phyloP scores from a whole-genome alignment of 176 grass and related monocot species.

The Ensete ventricosum region DNA sequence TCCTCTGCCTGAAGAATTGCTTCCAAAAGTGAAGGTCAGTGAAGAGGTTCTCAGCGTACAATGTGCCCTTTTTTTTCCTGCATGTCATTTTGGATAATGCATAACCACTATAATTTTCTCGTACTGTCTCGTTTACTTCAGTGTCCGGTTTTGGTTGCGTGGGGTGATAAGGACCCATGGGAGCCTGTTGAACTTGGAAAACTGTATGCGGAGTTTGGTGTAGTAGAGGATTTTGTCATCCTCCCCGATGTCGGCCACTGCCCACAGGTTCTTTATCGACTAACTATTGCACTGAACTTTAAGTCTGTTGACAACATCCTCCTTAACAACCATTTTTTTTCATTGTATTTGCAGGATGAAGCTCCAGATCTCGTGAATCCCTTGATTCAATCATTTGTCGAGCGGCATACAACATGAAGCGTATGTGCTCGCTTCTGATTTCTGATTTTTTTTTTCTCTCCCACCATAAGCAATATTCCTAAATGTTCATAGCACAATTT shows the following conservation, averaged over 20 bases:
- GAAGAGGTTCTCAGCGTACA: background rate
- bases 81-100: background rate
- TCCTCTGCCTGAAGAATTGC: conserved; percentile 91
- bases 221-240: conserved; percentile 81
- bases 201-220: conserved; percentile 57
- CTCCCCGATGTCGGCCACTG: conserved; percentile 92
- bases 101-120: background rate
- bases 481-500: background rate
- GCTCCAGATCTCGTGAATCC: conserved; percentile 84
- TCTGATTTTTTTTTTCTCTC: background rate
- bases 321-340: background rate
- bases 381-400: conserved; percentile 60
- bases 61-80: background rate
- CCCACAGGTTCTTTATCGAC: conserved; percentile 47
- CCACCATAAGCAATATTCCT: background rate
- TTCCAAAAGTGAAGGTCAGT: conserved; percentile 62
- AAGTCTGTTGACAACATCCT: background rate
- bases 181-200: conserved; percentile 86
- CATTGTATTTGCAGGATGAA: conserved; percentile 58
- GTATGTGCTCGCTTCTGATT: background rate
- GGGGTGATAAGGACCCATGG: conserved; percentile 93
- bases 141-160: conserved; percentile 85
- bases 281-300: no score
- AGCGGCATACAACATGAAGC: conserved; percentile 31
- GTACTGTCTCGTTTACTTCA: conserved; percentile 18